phyloP scores from a whole-genome alignment of 805 yeast genomes.

The Lipomyces sp. region DNA sequence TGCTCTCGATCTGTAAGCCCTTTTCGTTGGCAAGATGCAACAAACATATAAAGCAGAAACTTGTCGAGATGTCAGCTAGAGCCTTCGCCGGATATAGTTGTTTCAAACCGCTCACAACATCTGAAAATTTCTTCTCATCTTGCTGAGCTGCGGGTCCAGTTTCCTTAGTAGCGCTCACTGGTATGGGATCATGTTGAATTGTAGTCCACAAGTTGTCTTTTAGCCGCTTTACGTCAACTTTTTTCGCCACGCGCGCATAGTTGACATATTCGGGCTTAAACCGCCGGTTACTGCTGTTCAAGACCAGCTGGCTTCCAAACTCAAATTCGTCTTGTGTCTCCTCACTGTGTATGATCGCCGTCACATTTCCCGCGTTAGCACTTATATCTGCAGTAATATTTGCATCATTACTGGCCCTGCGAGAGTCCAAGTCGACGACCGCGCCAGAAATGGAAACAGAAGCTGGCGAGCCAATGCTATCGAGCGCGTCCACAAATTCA shows the following conservation, averaged over 20 bases:
- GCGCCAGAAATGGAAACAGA: no score
- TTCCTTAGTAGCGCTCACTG: slow-evolving; percentile 25
- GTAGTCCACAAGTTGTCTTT: slow-evolving; percentile 75
- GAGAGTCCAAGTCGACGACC: no score
- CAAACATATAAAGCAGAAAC: slow-evolving; percentile 79
- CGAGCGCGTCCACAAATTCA: neutral
- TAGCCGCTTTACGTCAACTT: slow-evolving; percentile 68
- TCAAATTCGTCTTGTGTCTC: slow-evolving; percentile 22
- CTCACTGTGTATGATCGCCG: slow-evolving; percentile 11
- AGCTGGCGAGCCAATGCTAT: no score
- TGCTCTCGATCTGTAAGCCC: slow-evolving; percentile 57
- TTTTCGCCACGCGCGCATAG: slow-evolving; percentile 70
- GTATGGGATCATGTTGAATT: slow-evolving; percentile 30
- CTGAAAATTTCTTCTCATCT: slow-evolving; percentile 39
- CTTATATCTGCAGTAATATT: neutral
- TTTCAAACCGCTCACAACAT: slow-evolving; percentile 50
- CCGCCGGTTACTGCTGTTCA: slow-evolving; percentile 16
- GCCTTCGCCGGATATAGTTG: slow-evolving; percentile 55
- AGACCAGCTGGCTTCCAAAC: slow-evolving; percentile 27
- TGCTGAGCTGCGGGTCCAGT: slow-evolving; percentile 18
- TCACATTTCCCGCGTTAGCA: slow-evolving; percentile 5
- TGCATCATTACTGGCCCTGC: no score
- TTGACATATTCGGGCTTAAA: slow-evolving; percentile 41
- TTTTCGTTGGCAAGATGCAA: slow-evolving; percentile 85
- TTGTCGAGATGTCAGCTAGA: slow-evolving; percentile 69